A percentile compares a stretch with the other conserved stretches of the same genome.
phyloP scores from a whole-genome alignment of 2,329 filamentous ascomycete genomes.

The Sporothrix curviconia region DNA sequence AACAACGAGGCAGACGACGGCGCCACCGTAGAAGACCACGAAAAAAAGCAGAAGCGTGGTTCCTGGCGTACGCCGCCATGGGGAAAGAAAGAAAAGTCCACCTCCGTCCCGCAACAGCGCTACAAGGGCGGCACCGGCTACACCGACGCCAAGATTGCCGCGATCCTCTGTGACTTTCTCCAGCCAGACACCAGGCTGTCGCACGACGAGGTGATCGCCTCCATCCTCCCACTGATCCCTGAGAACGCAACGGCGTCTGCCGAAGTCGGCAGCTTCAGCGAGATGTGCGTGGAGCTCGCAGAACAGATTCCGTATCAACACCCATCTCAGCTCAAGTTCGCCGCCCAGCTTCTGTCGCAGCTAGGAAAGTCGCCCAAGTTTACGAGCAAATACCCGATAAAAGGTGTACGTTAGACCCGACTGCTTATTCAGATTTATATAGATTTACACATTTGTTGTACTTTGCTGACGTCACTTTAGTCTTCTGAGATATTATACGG shows the following conservation, averaged over 20 bases:
- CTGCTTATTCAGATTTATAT: too few relatives aligned
- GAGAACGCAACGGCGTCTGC: neutral
- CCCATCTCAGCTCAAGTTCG: slow-evolving; percentile 3
- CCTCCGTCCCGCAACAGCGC: too few relatives aligned
- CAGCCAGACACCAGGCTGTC: slow-evolving; percentile 2
- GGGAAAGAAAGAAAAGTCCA: neutral
- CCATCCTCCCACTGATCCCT: neutral
- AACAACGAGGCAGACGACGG: neutral
- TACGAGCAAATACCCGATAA: neutral
- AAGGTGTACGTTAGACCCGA: neutral
- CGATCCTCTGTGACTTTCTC: neutral
- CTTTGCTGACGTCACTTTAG: neutral
- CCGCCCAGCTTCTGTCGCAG: neutral
- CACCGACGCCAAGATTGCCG: neutral
- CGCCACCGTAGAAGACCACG: neutral
- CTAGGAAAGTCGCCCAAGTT: neutral
- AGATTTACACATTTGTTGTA: too few relatives aligned
- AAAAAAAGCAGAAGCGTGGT: neutral
- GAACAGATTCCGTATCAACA: slow-evolving; percentile 7
- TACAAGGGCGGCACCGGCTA: neutral
- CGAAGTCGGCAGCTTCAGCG: neutral
- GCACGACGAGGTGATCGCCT: neutral
- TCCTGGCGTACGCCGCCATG: neutral
- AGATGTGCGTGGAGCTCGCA: slow-evolving; percentile 3
- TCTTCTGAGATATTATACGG: neutral